Evolutionary conservation across 2,329 filamentous ascomycete species (phyloP), one percentile per base, ranked within the genome.

Genomic region (Rhynchosporium secalis): DNA sequence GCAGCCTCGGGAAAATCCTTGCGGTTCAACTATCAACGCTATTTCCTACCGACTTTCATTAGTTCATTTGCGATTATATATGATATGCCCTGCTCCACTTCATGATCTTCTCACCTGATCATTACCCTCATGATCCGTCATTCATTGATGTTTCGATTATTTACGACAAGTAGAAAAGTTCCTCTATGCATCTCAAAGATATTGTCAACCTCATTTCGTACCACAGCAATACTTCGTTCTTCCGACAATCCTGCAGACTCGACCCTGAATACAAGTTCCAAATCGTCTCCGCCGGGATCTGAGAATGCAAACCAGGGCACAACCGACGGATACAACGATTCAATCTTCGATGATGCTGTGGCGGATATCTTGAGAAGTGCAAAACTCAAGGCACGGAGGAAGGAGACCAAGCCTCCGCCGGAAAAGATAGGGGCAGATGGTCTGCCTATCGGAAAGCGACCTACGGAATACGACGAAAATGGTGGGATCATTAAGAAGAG

Each of bases 71-170:
- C 33, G 33, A 10, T 10, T 36, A 36, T 36, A 20, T 20, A 20
- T 20, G 20, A 20, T 20, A 20, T 20, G 20, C 20, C 20, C 20
- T 20, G 20, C 20, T 20, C 20, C 20, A 20, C n/a, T 46, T 46
- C 43, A 8, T 7, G 4, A 26, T 20, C 43, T n/a, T 26, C 20
- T 7, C 7, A 2, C 5, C 8, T n/a, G 4, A 4, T 46, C 43
- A 46, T 26, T 38, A 10, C 13, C 48, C 20, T 26, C 47, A 52
- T 59, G 36, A 38, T 51, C 20, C 38, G 38, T 41, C 3, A 29
- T 48, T 45, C 13, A 55, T 69, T 69, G 45, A 70, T 70, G 69
- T 70, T 70, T 55, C 68, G 69, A 55, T n/a, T 65, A 38, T 40
- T 45, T 51, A 29, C 38, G 36, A 12, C 63, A 28, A 61, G 54